A percentile compares a stretch with the other conserved stretches of the same genome.
Conservation (phyloP, 306 rosid genomes). For the Cicer chorassanicum region DNA sequence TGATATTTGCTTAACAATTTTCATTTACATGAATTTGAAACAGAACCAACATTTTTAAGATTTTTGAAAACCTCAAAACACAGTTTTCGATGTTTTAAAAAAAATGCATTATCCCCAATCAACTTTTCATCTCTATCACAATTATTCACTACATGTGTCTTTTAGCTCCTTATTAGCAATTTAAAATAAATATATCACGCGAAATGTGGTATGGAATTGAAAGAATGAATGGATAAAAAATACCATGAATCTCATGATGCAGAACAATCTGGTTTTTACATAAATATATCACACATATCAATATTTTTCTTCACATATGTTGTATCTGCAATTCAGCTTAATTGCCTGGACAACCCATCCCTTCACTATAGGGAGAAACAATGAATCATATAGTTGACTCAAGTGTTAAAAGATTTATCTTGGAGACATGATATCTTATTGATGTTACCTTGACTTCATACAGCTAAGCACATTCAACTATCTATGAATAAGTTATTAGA, state of each 20-base stretch:
- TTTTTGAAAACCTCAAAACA: too few relatives aligned
- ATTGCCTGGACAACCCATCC: slow-evolving; percentile 40
- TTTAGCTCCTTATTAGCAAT: too few relatives aligned
- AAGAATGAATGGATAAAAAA: slow-evolving; percentile 42
- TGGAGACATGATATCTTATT: background rate
- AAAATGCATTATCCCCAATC: too few relatives aligned
- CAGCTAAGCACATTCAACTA: slow-evolving; percentile 20
- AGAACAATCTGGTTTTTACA: slow-evolving; percentile 1
- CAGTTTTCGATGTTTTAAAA: too few relatives aligned
- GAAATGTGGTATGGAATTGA: slow-evolving; percentile 23
- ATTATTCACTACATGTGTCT: too few relatives aligned
- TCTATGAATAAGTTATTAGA: slow-evolving; percentile 10
- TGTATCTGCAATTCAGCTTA: slow-evolving; percentile 45
- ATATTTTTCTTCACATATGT: slow-evolving; percentile 16
- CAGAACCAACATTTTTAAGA: too few relatives aligned
- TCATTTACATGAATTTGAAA: too few relatives aligned
- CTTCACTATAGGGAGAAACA: slow-evolving; percentile 45
- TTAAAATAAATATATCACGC: background rate
- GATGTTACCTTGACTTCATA: slow-evolving; percentile 34
- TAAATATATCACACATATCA: slow-evolving; percentile 37
- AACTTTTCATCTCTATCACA: too few relatives aligned
- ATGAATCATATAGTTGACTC: slow-evolving; percentile 54
- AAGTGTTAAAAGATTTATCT: slow-evolving; percentile 38
- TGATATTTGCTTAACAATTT: too few relatives aligned
- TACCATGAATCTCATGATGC: slow-evolving; percentile 24